Evolutionary conservation across 2,329 filamentous ascomycete species (phyloP).

Genomic region (Ophiostoma triangulosporum): DNA sequence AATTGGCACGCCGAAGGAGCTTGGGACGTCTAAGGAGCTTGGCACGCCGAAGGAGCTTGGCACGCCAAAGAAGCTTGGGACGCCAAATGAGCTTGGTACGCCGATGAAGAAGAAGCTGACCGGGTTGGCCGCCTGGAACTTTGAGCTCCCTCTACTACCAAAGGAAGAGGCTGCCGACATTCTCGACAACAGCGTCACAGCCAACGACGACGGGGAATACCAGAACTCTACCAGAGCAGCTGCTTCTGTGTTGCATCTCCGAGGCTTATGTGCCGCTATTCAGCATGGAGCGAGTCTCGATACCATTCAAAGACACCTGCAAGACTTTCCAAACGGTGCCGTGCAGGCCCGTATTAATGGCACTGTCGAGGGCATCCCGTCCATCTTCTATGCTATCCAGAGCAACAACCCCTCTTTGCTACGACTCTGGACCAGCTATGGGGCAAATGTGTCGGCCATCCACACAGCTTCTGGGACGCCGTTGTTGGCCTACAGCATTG

Average conservation of each 20-base stretch:
- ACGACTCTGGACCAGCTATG: constrained; percentile 7
- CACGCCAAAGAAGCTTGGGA: no score
- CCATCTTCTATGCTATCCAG: constrained; percentile 10
- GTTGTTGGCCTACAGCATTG: background rate
- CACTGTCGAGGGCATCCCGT: constrained; percentile 7
- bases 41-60: no score
- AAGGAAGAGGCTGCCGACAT: background rate
- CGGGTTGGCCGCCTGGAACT: background rate
- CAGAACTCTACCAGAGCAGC: background rate
- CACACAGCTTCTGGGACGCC: background rate
- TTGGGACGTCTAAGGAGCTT: no score
- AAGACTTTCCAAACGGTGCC: background rate
- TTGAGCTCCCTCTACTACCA: background rate
- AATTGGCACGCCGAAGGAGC: no score
- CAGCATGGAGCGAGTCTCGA: background rate
- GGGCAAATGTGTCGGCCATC: background rate
- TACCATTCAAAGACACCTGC: background rate
- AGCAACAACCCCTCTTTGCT: constrained; percentile 3
- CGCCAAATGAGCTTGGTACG: no score
- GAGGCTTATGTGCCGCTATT: background rate
- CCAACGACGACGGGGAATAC: background rate
- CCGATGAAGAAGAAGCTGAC: no score
- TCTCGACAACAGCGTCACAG: background rate
- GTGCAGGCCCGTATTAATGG: background rate
- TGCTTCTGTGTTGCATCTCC: background rate